Conservation (phyloP, 108 stramenopile species). For the Aurantiochytrium sp. region DNA sequence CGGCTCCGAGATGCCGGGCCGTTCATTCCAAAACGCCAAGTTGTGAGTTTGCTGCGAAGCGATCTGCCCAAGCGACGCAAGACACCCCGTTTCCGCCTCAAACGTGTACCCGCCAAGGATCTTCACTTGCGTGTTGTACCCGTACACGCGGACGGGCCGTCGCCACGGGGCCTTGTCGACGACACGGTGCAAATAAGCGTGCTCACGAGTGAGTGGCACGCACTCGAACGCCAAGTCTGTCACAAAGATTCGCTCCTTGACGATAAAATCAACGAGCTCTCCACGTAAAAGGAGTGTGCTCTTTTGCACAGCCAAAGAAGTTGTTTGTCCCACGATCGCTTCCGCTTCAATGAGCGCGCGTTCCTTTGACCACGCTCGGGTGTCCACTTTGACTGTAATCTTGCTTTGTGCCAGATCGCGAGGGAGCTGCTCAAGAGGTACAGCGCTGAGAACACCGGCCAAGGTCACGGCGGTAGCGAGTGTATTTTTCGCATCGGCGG, state of each 20-base stretch:
- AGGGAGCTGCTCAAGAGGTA: not conserved
- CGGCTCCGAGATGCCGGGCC: not conserved
- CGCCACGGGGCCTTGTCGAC: slow-evolving; percentile 10
- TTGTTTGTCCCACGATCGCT: not conserved
- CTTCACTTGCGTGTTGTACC: slow-evolving; percentile 2
- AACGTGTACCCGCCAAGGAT: slow-evolving; percentile 10
- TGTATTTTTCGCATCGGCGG: not conserved
- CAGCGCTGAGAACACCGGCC: slow-evolving; percentile 12
- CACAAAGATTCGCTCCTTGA: slow-evolving; percentile 19
- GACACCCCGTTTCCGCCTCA: slow-evolving; percentile 29
- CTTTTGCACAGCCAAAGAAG: not conserved
- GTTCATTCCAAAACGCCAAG: not conserved
- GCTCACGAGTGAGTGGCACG: slow-evolving; percentile 5
- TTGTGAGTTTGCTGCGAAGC: not conserved
- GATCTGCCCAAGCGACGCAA: slow-evolving; percentile 13
- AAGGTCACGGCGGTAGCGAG: slow-evolving; percentile 12
- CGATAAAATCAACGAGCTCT: slow-evolving; percentile 20
- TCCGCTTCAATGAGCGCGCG: not conserved
- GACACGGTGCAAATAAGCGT: slow-evolving; percentile 8
- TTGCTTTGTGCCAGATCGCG: not conserved
- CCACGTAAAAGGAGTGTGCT: not conserved
- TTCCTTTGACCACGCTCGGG: not conserved
- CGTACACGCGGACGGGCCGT: slow-evolving; percentile 20
- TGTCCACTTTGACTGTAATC: not conserved
- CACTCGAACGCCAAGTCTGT: not conserved